Evolutionary conservation across 495 filamentous ascomycete genomes (phyloP).

Genomic region (Aspergillus nanangensis): DNA sequence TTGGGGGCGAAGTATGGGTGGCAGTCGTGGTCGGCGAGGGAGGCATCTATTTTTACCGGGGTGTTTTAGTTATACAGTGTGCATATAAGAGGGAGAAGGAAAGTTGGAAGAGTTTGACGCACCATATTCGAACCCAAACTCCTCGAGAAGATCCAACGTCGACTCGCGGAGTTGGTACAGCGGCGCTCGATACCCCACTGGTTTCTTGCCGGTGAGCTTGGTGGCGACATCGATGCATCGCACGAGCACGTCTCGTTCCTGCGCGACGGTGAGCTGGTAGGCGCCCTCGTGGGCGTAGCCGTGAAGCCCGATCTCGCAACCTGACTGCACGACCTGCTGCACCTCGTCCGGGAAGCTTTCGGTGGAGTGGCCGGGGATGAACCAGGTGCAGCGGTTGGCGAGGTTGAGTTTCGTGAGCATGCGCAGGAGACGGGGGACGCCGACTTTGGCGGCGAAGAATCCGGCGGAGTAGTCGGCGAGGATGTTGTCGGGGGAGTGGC

Average conservation of each 20-base stretch:
- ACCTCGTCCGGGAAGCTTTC: conserved; percentile 56
- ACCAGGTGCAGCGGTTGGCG: conserved; percentile 55
- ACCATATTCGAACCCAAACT: conserved; percentile 48
- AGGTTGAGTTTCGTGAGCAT: conserved; percentile 52
- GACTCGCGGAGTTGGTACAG: conserved; percentile 47
- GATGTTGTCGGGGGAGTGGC: conserved; percentile 41
- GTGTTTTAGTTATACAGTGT: not conserved
- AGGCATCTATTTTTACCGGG: conserved; percentile 34
- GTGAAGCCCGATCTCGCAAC: conserved; percentile 57
- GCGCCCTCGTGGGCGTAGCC: conserved; percentile 56
- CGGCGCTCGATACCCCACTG: conserved; percentile 48
- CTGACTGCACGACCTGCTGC: conserved; percentile 48
- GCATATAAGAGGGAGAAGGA: not conserved
- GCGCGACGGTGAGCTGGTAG: conserved; percentile 41
- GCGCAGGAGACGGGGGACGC: conserved; percentile 54
- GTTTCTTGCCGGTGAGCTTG: conserved; percentile 41
- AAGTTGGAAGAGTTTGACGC: not conserved
- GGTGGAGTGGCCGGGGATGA: conserved; percentile 58
- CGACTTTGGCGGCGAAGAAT: conserved; percentile 56
- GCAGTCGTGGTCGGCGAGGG: conserved; percentile 51
- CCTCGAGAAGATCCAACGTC: conserved; percentile 45
- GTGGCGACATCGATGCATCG: conserved; percentile 44
- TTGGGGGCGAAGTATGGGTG: conserved; percentile 48
- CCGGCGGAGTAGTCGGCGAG: conserved; percentile 56
- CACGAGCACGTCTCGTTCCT: conserved; percentile 48